These are phyloP conservation scores for Raphanus sativus DNA, from an alignment of 345 rosid species.

Conservation along the genomic window DNA sequence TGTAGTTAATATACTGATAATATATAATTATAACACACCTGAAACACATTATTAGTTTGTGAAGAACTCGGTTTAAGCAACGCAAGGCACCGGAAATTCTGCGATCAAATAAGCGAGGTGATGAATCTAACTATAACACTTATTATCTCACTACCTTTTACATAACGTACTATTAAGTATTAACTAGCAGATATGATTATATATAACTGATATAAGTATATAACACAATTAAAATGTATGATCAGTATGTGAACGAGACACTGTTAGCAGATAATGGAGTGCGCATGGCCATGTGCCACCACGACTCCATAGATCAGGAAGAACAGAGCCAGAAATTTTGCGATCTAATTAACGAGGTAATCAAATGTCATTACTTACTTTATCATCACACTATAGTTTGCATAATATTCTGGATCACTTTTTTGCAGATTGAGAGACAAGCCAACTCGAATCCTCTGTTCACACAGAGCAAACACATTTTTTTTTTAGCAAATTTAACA, in stretches of 20 bases:
- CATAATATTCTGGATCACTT: not conserved
- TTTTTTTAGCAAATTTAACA: too few relatives aligned
- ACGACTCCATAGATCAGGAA: not conserved
- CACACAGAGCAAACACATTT: conserved; percentile 16
- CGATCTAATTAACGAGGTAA: conserved; percentile 29
- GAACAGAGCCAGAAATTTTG: not conserved
- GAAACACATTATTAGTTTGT: not conserved
- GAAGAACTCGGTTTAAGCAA: not conserved
- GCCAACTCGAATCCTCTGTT: conserved; percentile 29
- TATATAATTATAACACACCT: not conserved
- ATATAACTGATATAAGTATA: not conserved
- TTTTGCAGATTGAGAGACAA: conserved; percentile 19
- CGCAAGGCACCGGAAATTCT: not conserved
- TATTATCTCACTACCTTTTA: not conserved
- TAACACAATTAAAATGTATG: conserved; percentile 1
- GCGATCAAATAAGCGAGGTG: not conserved
- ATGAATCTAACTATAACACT: not conserved
- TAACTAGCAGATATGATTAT: not conserved
- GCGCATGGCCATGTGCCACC: conserved; percentile 3
- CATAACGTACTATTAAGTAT: not conserved
- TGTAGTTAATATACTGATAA: not conserved
- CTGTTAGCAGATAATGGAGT: conserved; percentile 19
- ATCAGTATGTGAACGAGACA: conserved; percentile 26
- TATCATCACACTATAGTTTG: not conserved
- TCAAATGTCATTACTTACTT: not conserved